A percentile compares a stretch with the other conserved stretches of the same genome.
Conservation (phyloP, 164 flowering plant genomes). For the Buxus sempervirens region DNA sequence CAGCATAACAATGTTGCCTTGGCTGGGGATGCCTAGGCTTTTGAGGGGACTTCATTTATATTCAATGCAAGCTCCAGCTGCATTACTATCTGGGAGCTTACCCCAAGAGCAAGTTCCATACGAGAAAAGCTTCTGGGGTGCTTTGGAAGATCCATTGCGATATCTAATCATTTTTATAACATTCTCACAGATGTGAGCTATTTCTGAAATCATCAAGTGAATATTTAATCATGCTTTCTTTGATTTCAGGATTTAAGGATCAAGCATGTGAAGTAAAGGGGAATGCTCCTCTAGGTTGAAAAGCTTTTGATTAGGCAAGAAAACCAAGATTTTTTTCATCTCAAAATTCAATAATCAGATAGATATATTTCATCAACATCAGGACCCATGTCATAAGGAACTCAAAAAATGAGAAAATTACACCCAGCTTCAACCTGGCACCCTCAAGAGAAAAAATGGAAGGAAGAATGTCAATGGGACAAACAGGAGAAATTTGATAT, state of each 20-base stretch:
- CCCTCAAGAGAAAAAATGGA: no score
- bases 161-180: slow-evolving; percentile 81
- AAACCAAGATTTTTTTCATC: no score
- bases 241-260: neutral
- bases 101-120: slow-evolving; percentile 54
- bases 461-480: no score
- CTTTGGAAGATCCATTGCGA: slow-evolving; percentile 84
- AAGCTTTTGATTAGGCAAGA: no score
- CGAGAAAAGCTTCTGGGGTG: slow-evolving; percentile 89
- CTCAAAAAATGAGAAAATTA: no score
- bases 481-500: no score
- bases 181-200: slow-evolving; percentile 73
- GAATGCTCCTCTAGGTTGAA: no score
- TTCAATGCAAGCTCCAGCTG: slow-evolving; percentile 50
- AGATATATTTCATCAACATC: no score
- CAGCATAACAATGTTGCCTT: slow-evolving; percentile 73
- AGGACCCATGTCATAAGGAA: no score
- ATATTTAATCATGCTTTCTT: neutral
- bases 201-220: neutral
- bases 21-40: slow-evolving; percentile 80
- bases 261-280: neutral
- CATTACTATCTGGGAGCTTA: slow-evolving; percentile 35
- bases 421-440: no score
- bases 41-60: slow-evolving; percentile 73
- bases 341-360: no score